These are phyloP conservation scores for Fusarium buharicum DNA, from an alignment of 2,329 filamentous ascomycete genomes.

Conservation along the genomic window DNA sequence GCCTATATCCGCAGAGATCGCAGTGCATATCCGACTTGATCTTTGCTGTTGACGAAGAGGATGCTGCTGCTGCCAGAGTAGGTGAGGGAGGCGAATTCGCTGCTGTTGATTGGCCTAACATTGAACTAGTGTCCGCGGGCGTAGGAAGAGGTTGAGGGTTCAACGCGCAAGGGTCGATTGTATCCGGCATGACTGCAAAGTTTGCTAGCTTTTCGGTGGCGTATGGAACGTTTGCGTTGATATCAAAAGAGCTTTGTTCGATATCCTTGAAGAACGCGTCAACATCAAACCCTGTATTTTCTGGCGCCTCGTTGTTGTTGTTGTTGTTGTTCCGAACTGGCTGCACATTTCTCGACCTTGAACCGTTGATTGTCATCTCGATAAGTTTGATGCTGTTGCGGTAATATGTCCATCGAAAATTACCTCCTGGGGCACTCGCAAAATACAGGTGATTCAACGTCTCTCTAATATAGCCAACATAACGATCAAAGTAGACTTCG, in stretches of 20 bases:
- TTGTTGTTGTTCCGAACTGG: slow-evolving; percentile 21
- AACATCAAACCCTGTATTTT: slow-evolving; percentile 21
- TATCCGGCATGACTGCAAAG: slow-evolving; percentile 19
- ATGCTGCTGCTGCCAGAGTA: slow-evolving; percentile 8
- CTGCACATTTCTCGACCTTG: slow-evolving; percentile 8
- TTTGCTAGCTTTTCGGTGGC: slow-evolving; percentile 14
- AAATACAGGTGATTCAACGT: slow-evolving; percentile 59
- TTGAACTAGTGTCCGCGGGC: slow-evolving; percentile 35
- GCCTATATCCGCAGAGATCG: slow-evolving; percentile 64
- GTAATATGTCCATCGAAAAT: slow-evolving; percentile 56
- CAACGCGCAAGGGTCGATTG: slow-evolving; percentile 28
- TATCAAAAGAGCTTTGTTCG: slow-evolving; percentile 32
- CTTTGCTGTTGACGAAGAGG: slow-evolving; percentile 45
- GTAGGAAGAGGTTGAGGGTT: slow-evolving; percentile 38
- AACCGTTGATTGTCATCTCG: slow-evolving; percentile 50
- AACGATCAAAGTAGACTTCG: slow-evolving; percentile 54
- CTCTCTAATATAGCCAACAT: slow-evolving; percentile 53
- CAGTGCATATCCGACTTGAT: slow-evolving; percentile 59
- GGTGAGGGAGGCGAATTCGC: slow-evolving; percentile 42
- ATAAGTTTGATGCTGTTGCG: slow-evolving; percentile 54
- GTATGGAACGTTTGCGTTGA: slow-evolving; percentile 32
- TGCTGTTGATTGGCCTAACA: slow-evolving; percentile 37
- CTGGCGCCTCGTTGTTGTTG: slow-evolving; percentile 15
- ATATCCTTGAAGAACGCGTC: slow-evolving; percentile 39
- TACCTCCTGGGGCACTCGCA: slow-evolving; percentile 22